Evolutionary conservation across 2,329 filamentous ascomycete species (phyloP).

Genomic region (Bipolaris bicolor): DNA sequence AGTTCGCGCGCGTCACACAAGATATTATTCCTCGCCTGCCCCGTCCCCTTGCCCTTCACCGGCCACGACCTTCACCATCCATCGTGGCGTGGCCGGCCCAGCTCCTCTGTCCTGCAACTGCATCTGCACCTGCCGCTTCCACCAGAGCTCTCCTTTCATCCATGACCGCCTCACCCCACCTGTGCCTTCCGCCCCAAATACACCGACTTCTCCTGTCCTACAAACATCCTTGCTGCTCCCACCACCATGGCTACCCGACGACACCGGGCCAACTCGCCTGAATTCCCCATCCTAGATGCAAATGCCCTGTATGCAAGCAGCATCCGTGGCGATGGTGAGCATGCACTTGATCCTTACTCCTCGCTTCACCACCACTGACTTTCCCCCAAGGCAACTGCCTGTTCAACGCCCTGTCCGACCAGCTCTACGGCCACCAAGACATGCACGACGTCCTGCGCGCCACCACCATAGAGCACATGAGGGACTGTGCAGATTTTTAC

Average conservation of each 20-base stretch:
- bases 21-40: slow-evolving; percentile 26
- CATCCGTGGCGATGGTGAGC: slow-evolving; percentile 68
- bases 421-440: slow-evolving; percentile 67
- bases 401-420: slow-evolving; percentile 71
- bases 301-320: slow-evolving; percentile 65
- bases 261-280: slow-evolving; percentile 42
- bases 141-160: slow-evolving; percentile 21
- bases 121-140: slow-evolving; percentile 8
- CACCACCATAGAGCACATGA: slow-evolving; percentile 67
- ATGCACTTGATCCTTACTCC: slow-evolving; percentile 17
- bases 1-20: slow-evolving; percentile 33
- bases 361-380: slow-evolving; percentile 25
- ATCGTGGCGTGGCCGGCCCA: slow-evolving; percentile 33
- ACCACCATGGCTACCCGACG: slow-evolving; percentile 43
- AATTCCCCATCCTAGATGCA: slow-evolving; percentile 63
- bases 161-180: slow-evolving; percentile 38
- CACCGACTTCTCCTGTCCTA: slow-evolving; percentile 43
- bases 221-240: slow-evolving; percentile 31
- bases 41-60: not conserved
- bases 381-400: slow-evolving; percentile 67
- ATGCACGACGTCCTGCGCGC: slow-evolving; percentile 65
- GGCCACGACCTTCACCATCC: slow-evolving; percentile 24
- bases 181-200: slow-evolving; percentile 31
- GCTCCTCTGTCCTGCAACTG: slow-evolving; percentile 11
- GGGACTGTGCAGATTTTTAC: slow-evolving; percentile 65